Evolutionary conservation across 2,329 filamentous ascomycete genomes (phyloP), one percentile per base, ranked within the genome.

Genomic region (Intubia oerlemansii): DNA sequence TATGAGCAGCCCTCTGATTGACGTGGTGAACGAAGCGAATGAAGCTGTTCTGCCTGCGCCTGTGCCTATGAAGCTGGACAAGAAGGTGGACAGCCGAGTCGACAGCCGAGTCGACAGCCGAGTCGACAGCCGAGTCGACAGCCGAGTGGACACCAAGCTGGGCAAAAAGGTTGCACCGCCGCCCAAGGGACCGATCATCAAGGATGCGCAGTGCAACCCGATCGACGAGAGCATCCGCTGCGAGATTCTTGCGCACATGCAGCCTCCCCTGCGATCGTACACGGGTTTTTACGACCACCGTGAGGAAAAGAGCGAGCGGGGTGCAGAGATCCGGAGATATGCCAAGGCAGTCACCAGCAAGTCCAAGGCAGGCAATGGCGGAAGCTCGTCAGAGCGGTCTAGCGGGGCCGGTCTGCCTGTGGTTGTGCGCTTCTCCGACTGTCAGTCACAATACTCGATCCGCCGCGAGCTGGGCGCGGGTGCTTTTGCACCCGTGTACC

Each of bases 401-500:
- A 61, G 59, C 8, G 65, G 66, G 16, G 48, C 69, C 3, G 51
- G 61, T 1, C 54, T 65, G 24, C 62, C 69, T 0, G 69, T 79
- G 0, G 56, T 64, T 4, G 58, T 95, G 14, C 56, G 66, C 24
- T 78, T 93, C 34, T 59, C 66, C 0, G 67, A 67, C 22, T 59
- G 66, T 3, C 53, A 62, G 14, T 59, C 70, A 22, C 64, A 62
- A 24, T 98, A 93, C 48, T 74, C 67, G 2, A 52, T 95, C 32
- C 80, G 76, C 44, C 69, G 74, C 28, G 82, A 95, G 46, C 67
- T 98, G 10, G 88, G 88, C 1, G 79, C 82, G 17, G 88, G 88
- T 7, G 88, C 88, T 1, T 98, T 90, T 50, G 88, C 85, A 1
- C 85, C 88, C 0, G 88, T 98, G 3, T 98, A 93, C 45, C 66